These are phyloP conservation scores for Trifolium dubium DNA, from an alignment of 306 rosid species.

Conservation along the genomic window DNA sequence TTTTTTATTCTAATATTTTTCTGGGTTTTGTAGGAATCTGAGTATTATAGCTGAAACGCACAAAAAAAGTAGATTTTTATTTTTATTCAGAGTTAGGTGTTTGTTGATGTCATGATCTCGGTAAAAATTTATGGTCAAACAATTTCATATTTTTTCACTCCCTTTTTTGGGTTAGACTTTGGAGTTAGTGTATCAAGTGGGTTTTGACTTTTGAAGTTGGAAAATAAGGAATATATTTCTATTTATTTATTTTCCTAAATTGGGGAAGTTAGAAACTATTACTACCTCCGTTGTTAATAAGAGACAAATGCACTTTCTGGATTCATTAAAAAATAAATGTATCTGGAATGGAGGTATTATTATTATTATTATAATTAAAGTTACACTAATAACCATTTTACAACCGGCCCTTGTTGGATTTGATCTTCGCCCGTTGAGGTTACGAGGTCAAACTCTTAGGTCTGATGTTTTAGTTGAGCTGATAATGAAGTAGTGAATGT, in stretches of 20 bases:
- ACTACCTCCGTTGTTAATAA: too few species aligned
- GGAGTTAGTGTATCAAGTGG: slow-evolving; percentile 19
- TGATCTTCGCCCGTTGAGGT: neutral
- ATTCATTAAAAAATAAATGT: too few species aligned
- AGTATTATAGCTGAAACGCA: slow-evolving; percentile 31
- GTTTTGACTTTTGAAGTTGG: slow-evolving; percentile 38
- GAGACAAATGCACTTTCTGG: too few species aligned
- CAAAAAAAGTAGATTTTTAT: slow-evolving; percentile 23
- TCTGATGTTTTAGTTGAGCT: neutral
- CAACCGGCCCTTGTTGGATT: neutral
- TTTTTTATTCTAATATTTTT: slow-evolving; percentile 32
- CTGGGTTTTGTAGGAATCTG: slow-evolving; percentile 36
- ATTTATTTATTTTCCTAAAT: neutral
- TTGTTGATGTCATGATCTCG: slow-evolving; percentile 40
- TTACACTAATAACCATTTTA: neutral
- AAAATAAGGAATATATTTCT: slow-evolving; percentile 32
- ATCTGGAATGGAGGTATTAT: too few species aligned
- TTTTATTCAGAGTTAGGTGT: slow-evolving; percentile 33
- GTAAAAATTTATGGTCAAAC: slow-evolving; percentile 36
- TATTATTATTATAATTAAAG: neutral
- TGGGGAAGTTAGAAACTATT: neutral
- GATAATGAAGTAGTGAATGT: slow-evolving; percentile 38
- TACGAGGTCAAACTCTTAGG: neutral
- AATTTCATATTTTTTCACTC: slow-evolving; percentile 19
- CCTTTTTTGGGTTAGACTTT: slow-evolving; percentile 13